phyloP scores from a whole-genome alignment of 768 basidiomycete species.

The Auriculariales sp. region DNA sequence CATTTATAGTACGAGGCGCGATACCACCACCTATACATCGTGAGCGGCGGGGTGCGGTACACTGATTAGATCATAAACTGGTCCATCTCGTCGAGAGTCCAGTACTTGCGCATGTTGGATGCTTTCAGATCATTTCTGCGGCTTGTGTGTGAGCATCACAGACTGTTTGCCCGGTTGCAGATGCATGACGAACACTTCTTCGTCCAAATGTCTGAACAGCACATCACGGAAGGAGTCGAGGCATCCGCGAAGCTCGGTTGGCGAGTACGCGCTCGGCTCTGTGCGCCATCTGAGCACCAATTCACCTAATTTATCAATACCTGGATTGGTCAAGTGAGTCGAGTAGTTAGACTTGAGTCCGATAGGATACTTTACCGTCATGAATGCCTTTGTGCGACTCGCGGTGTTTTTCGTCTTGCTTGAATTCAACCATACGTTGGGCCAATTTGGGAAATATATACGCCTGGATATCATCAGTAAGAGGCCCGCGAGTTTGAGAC shows the following conservation, averaged over 20 bases:
- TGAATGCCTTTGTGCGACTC: conserved; percentile 40
- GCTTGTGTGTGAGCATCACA: background rate
- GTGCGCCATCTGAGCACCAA: conserved; percentile 28
- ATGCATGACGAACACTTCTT: conserved; percentile 24
- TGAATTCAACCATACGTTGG: conserved; percentile 20
- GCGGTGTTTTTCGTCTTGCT: conserved; percentile 27
- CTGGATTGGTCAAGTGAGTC: conserved; percentile 13
- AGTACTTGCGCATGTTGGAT: conserved; percentile 39
- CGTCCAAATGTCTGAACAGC: conserved; percentile 37
- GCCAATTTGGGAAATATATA: conserved; percentile 38
- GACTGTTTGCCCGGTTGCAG: background rate
- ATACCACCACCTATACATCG: no score
- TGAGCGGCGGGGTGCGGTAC: no score
- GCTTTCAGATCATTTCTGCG: conserved; percentile 25
- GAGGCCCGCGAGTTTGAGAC: background rate
- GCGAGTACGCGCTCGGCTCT: conserved; percentile 32
- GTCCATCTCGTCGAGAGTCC: conserved; percentile 32
- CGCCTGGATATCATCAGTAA: conserved; percentile 8
- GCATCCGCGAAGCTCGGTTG: conserved; percentile 32
- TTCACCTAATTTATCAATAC: conserved; percentile 27
- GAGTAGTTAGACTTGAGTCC: background rate
- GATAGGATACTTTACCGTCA: conserved; percentile 20
- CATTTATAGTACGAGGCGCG: no score
- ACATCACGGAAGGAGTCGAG: conserved; percentile 31
- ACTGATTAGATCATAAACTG: background rate